Evolutionary conservation across 2,329 filamentous ascomycete genomes (phyloP).

Genomic region (Xylariaceae sp.): DNA sequence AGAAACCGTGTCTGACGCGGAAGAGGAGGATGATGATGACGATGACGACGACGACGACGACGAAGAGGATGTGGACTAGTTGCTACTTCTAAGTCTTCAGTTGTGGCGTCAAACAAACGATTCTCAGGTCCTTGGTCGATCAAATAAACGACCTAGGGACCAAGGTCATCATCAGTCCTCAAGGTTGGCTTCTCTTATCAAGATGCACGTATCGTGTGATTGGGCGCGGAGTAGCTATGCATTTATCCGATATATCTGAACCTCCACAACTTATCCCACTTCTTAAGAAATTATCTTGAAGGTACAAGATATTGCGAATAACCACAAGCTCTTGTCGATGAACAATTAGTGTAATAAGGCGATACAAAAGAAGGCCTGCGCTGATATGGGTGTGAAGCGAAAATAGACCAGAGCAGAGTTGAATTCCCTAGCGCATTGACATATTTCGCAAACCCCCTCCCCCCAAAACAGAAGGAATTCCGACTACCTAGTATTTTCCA

Average conservation of each 20-base stretch:
- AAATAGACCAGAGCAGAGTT: no score
- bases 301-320: constrained; percentile 25
- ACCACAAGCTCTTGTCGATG: no score
- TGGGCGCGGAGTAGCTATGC: constrained; percentile 14
- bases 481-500: no score
- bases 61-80: constrained; percentile 31
- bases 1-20: constrained; percentile 72
- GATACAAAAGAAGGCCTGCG: no score
- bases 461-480: no score
- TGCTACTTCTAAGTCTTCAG: not conserved
- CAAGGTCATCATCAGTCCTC: not conserved
- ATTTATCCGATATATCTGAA: constrained; percentile 16
- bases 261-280: constrained; percentile 25
- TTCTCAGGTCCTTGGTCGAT: not conserved
- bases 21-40: constrained; percentile 57
- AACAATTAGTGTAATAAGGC: no score
- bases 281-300: constrained; percentile 25
- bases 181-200: not conserved
- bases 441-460: no score
- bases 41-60: constrained; percentile 47
- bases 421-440: no score
- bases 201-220: constrained; percentile 15
- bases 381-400: no score
- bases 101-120: not conserved
- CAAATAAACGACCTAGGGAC: not conserved